These are phyloP conservation scores for Glycine soja DNA, from an alignment of 306 rosid species.

Conservation along the genomic window DNA sequence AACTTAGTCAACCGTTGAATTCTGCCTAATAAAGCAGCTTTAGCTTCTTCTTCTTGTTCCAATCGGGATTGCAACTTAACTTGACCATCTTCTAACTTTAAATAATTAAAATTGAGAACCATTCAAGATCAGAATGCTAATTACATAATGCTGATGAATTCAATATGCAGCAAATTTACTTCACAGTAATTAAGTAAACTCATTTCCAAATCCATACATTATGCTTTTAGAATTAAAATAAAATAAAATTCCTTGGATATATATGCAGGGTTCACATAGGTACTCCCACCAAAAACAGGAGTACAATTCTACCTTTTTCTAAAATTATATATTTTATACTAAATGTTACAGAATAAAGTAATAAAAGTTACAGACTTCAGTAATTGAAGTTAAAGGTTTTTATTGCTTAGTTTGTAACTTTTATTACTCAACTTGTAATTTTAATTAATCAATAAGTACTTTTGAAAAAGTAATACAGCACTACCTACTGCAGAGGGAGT, in stretches of 20 bases:
- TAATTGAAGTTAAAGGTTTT: not conserved
- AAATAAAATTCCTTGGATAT: conserved; percentile 13
- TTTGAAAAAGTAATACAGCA: conserved; percentile 2
- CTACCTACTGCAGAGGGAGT: not conserved
- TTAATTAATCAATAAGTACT: not conserved
- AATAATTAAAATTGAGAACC: conserved; percentile 51
- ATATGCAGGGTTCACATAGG: conserved; percentile 4
- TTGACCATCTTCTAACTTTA: conserved; percentile 95
- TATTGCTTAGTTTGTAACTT: not conserved
- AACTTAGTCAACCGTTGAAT: conserved; percentile 96
- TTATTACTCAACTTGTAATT: not conserved
- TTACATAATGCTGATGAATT: conserved; percentile 23
- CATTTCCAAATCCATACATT: conserved; percentile 24
- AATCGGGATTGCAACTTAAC: conserved; percentile 89
- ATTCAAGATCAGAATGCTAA: conserved; percentile 52
- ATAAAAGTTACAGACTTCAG: not conserved
- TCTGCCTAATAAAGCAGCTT: conserved; percentile 94
- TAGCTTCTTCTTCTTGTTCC: conserved; percentile 99
- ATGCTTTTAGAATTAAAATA: conserved; percentile 12
- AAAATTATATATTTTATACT: not conserved
- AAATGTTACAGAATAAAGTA: not conserved
- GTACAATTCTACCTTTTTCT: not conserved
- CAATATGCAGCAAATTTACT: conserved; percentile 21
- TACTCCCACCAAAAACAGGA: not conserved
- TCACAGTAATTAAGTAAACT: conserved; percentile 24